These are phyloP conservation scores for Monilinia vaccinii-corymbosi DNA, from an alignment of 2,329 filamentous ascomycete genomes.

Conservation along the genomic window DNA sequence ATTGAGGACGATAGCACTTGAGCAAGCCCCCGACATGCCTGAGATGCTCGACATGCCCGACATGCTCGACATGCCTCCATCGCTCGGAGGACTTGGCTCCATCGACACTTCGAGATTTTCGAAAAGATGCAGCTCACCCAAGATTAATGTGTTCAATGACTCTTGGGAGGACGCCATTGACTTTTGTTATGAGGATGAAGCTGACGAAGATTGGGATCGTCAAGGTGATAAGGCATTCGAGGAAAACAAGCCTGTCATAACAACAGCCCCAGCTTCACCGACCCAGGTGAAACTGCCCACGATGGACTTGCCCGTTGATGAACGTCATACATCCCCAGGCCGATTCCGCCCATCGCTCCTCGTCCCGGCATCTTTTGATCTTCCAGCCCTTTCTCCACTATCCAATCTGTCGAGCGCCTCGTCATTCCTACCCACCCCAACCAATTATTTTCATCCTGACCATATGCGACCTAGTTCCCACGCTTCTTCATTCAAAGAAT, in stretches of 20 bases:
- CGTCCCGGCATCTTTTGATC: slow-evolving; percentile 22
- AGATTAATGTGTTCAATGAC: slow-evolving; percentile 23
- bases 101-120: background rate
- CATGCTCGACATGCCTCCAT: slow-evolving; percentile 1
- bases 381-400: slow-evolving; percentile 27
- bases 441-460: slow-evolving; percentile 17
- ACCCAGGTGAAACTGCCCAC: slow-evolving; percentile 10
- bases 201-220: slow-evolving; percentile 57
- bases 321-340: slow-evolving; percentile 17
- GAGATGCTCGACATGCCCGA: slow-evolving; percentile 5
- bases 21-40: slow-evolving; percentile 5
- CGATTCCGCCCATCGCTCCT: slow-evolving; percentile 28
- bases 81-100: background rate
- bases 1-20: slow-evolving; percentile 30
- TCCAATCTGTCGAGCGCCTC: slow-evolving; percentile 22
- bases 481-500: slow-evolving; percentile 48
- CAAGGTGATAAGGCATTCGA: slow-evolving; percentile 53
- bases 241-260: slow-evolving; percentile 31
- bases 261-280: slow-evolving; percentile 24
- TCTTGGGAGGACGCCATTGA: slow-evolving; percentile 62
- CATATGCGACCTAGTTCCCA: slow-evolving; percentile 31
- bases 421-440: slow-evolving; percentile 15
- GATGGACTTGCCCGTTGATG: slow-evolving; percentile 19
- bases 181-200: slow-evolving; percentile 61
- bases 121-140: background rate